Conservation (phyloP, 1,284 basidiomycete genomes). For the Lentinus polychrous region DNA sequence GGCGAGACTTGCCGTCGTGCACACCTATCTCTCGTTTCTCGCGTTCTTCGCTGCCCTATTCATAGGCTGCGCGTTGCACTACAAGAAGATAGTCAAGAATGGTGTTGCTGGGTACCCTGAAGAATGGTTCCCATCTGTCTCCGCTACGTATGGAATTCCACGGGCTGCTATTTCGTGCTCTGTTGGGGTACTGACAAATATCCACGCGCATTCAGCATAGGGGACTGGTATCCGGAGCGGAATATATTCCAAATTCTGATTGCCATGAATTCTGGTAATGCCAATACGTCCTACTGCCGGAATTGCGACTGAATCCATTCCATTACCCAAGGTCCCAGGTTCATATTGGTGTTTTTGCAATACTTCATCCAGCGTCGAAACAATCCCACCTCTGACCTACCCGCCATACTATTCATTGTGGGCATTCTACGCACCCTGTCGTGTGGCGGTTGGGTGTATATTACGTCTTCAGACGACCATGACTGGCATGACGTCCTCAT, state of each 20-base stretch:
- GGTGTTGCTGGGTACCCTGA: constrained; percentile 79
- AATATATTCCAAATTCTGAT: constrained; percentile 90
- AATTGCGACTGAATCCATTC: constrained; percentile 8
- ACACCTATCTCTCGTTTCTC: constrained; percentile 63
- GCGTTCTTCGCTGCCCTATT: constrained; percentile 72
- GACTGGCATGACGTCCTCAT: constrained; percentile 86
- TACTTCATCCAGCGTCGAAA: constrained; percentile 52
- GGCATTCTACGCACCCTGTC: constrained; percentile 76
- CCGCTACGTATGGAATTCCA: constrained; percentile 67
- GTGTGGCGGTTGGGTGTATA: constrained; percentile 91
- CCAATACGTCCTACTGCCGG: constrained; percentile 1
- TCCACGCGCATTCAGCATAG: constrained; percentile 47
- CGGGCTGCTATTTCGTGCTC: background rate
- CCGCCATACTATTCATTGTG: constrained; percentile 50
- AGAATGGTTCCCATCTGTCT: constrained; percentile 92
- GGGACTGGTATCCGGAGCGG: constrained; percentile 88
- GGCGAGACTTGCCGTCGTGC: constrained; percentile 49
- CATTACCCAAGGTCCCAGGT: constrained; percentile 56
- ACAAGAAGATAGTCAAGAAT: constrained; percentile 87
- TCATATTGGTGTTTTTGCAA: constrained; percentile 70
- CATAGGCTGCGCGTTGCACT: constrained; percentile 70
- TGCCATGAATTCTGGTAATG: constrained; percentile 70
- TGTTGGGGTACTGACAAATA: too few relatives aligned
- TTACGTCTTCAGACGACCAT: constrained; percentile 79
- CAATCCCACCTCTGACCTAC: constrained; percentile 32